Conservation (phyloP, 768 basidiomycete species). For the Tricholoma sp. region DNA sequence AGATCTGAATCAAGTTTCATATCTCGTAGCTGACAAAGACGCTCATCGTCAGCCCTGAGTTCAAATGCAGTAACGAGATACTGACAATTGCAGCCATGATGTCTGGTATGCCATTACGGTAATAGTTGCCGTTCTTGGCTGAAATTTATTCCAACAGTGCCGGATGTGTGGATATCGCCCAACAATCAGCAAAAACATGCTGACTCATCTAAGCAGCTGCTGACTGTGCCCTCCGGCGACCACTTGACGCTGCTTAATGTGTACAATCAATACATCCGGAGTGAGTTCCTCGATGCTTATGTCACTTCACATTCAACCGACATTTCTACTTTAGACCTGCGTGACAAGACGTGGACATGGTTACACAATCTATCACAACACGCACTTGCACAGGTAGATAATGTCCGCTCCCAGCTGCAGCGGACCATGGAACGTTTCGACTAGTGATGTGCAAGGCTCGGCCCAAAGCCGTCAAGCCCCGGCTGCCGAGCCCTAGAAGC, state of each 20-base stretch:
- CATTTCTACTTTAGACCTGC: slow-evolving; percentile 42
- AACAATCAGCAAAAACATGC: slow-evolving; percentile 85
- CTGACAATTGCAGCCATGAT: slow-evolving; percentile 95
- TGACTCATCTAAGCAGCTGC: slow-evolving; percentile 82
- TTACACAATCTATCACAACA: slow-evolving; percentile 80
- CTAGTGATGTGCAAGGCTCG: too few relatives aligned
- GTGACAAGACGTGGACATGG: slow-evolving; percentile 89
- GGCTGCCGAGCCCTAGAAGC: too few relatives aligned
- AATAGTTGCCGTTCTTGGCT: neutral
- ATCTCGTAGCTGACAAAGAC: slow-evolving; percentile 74
- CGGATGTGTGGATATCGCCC: slow-evolving; percentile 93
- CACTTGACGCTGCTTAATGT: slow-evolving; percentile 94
- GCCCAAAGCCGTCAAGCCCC: too few relatives aligned
- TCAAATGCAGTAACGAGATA: slow-evolving; percentile 94
- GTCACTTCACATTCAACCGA: neutral
- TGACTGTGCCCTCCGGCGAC: slow-evolving; percentile 94
- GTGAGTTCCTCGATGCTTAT: slow-evolving; percentile 36
- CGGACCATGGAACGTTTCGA: slow-evolving; percentile 91
- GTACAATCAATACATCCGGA: slow-evolving; percentile 85
- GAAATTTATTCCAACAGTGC: slow-evolving; percentile 42
- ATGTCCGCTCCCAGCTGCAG: slow-evolving; percentile 85
- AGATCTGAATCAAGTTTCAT: neutral
- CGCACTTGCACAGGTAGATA: slow-evolving; percentile 86
- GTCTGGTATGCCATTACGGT: slow-evolving; percentile 53
- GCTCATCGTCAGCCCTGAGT: slow-evolving; percentile 91